Conservation (phyloP, 1,284 basidiomycete genomes). For the Sanghuangporus sanghuang region DNA sequence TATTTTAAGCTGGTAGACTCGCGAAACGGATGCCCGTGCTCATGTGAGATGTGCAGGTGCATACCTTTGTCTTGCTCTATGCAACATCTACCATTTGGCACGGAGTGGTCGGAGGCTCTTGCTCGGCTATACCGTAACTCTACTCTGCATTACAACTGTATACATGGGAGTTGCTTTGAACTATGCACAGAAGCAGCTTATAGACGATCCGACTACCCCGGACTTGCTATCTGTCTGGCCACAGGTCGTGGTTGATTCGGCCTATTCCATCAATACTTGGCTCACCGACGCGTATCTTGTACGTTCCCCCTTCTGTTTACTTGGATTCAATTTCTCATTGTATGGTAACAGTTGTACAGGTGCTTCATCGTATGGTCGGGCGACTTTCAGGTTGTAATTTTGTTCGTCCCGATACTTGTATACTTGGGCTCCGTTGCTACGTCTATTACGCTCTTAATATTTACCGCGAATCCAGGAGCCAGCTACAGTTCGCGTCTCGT, state of each 20-base stretch:
- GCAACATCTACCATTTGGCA: not conserved
- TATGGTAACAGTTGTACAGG: not conserved
- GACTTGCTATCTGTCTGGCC: slow-evolving; percentile 6
- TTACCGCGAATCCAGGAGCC: slow-evolving; percentile 4
- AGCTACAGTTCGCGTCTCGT: not conserved
- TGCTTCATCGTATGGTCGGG: slow-evolving; percentile 3
- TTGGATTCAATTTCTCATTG: not conserved
- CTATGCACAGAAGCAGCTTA: slow-evolving; percentile 6
- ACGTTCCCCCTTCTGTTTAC: not conserved
- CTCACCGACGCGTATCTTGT: slow-evolving; percentile 4
- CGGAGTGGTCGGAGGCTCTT: not conserved
- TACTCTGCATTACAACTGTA: slow-evolving; percentile 4
- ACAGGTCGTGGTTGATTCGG: not conserved
- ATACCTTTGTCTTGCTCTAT: not conserved
- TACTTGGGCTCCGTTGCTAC: slow-evolving; percentile 3
- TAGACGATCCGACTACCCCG: not conserved
- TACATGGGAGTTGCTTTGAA: slow-evolving; percentile 8
- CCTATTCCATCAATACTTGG: slow-evolving; percentile 4
- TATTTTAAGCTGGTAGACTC: not conserved
- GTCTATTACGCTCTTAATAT: slow-evolving; percentile 2
- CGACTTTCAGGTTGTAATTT: not conserved
- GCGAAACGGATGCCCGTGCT: not conserved
- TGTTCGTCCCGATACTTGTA: not conserved
- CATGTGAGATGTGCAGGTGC: not conserved
- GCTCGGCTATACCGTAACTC: not conserved